These are phyloP conservation scores for Talaromyces borbonicus DNA, from an alignment of 495 filamentous ascomycete species.

Conservation along the genomic window DNA sequence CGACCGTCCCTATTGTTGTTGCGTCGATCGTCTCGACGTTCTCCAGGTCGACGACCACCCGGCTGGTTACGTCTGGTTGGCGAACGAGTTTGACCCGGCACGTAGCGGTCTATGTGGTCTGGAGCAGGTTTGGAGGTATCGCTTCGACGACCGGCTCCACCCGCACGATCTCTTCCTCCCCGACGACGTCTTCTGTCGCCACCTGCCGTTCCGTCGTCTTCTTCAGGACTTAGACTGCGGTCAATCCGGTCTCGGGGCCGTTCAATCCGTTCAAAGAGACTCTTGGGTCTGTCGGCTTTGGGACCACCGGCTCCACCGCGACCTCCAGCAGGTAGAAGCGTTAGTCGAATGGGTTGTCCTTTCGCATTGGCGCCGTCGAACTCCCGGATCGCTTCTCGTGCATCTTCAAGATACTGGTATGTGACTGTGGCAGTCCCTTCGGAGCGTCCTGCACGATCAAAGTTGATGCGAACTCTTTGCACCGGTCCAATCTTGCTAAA, in stretches of 20 bases:
- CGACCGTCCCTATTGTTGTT: conserved; percentile 25
- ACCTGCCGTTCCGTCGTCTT: conserved; percentile 16
- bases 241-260: conserved; percentile 26
- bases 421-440: conserved; percentile 80
- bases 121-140: conserved; percentile 61
- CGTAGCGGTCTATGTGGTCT: conserved; percentile 73
- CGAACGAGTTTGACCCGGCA: conserved; percentile 47
- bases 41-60: conserved; percentile 42
- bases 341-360: conserved; percentile 81
- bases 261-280: conserved; percentile 69
- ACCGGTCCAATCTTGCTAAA: conserved; percentile 72
- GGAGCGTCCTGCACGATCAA: conserved; percentile 85
- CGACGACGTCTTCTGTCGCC: conserved; percentile 18
- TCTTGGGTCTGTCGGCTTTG: conserved; percentile 54
- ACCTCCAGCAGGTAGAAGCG: conserved; percentile 45
- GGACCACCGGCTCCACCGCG: conserved; percentile 36
- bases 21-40: conserved; percentile 27
- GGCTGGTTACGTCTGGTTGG: conserved; percentile 28
- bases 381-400: conserved; percentile 63
- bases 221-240: conserved; percentile 32
- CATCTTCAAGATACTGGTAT: conserved; percentile 59
- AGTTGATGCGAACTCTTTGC: conserved; percentile 58
- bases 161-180: conserved; percentile 39
- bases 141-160: conserved; percentile 44
- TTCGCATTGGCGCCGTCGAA: conserved; percentile 89